Base-by-base conservation (phyloP, 768 basidiomycete species). In the Lactarius sanguifluus region DNA sequence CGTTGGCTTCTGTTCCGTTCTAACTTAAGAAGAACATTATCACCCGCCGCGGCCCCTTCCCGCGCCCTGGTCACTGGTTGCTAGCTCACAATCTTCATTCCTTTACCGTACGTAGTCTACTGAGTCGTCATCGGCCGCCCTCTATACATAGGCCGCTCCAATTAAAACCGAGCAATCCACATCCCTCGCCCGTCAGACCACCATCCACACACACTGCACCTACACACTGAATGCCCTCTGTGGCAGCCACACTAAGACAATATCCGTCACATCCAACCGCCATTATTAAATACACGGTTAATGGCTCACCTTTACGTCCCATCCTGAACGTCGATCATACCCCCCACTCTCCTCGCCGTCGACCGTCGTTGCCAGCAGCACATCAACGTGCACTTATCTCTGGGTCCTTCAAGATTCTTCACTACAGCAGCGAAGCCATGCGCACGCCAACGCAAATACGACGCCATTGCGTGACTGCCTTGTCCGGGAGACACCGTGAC, bases 31-130 rank as follows among this genome's bases (percentile, higher is more conserved):
- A 47, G 20, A 3, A n/a, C 20, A 47, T 47, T 9, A 3, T 10
- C 45, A 50, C 18, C 25, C 25, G 25, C 15, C 13, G 15, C 38
- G 38, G 38, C 12, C 23, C 50, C 25, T 52, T 13, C 50, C 13
- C 23, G 50, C 40, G 54, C 54, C 64, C 59, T 65, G 64, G 41
- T 61, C 34, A 59, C 64, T 56, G 59, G 41, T 36, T 30, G 59
- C 52, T 30, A 32, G 10, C 30, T 18, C 13, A 41, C 18, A n/a
- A 10, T 23, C 12, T 23, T 50, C 45, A 0, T 47, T 23, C 47
- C n/a, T 47, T 45, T n/a, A n/a, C 20, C 38, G 38, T 25, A 52
- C 15, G 50, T 25, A 12, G 50, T 13, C 50, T 52, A 52, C 50
- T 52, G 50, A 25, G 25, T 52, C 25, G 50, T 52, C 13, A 25